phyloP scores from a whole-genome alignment of 116 monocot genomes.

The Posidonia oceanica region DNA sequence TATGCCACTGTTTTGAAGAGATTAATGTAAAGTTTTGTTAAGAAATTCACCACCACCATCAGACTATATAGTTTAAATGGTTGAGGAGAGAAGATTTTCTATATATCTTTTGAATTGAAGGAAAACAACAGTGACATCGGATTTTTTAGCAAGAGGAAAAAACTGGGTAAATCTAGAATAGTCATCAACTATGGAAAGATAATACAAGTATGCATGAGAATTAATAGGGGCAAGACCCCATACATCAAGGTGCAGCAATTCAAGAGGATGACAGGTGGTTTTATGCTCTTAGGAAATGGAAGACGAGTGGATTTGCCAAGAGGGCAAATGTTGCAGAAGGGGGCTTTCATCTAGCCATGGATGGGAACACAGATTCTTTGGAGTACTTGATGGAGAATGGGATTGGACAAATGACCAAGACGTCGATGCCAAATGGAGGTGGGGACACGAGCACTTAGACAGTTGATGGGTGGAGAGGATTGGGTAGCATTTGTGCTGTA shows the following conservation, averaged over 20 bases:
- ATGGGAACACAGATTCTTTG: no score
- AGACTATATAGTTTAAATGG: background rate
- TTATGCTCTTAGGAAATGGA: background rate
- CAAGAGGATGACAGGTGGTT: background rate
- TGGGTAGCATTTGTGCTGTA: background rate
- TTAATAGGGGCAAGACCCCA: background rate
- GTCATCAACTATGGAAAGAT: background rate
- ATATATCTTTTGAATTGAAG: no score
- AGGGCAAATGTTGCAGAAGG: background rate
- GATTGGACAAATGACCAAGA: no score
- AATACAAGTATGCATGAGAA: background rate
- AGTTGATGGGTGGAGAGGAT: no score
- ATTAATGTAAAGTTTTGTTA: background rate
- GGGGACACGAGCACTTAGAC: no score
- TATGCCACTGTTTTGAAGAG: background rate
- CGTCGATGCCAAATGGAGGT: no score
- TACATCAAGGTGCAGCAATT: no score
- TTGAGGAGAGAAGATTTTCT: background rate
- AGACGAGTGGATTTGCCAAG: background rate
- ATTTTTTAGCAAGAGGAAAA: background rate
- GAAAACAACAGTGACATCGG: background rate
- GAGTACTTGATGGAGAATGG: no score
- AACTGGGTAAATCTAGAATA: background rate
- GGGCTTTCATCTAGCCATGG: background rate
- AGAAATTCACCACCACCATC: background rate